These are phyloP conservation scores for Saccharomycopsis crataegensis DNA, from an alignment of 1,139 yeast species.

Conservation along the genomic window DNA sequence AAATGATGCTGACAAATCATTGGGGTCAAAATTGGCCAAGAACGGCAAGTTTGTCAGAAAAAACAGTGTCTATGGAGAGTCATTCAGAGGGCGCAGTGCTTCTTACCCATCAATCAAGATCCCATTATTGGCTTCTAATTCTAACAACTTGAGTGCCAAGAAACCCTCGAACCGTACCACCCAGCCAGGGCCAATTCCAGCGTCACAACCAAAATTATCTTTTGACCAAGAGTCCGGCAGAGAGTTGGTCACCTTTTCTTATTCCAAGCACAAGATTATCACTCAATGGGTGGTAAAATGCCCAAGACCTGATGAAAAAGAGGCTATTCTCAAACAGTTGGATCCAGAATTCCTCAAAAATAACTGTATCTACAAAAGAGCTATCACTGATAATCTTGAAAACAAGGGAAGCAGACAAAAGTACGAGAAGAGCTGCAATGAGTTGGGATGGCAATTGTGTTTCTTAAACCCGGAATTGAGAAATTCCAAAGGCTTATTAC, in stretches of 20 bases:
- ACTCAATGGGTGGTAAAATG: constrained; percentile 24
- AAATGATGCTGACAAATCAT: neutral
- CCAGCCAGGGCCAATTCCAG: constrained; percentile 29
- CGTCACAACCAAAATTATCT: constrained; percentile 24
- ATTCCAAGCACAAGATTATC: constrained; percentile 26
- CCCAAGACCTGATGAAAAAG: constrained; percentile 20
- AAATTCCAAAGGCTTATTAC: constrained; percentile 37
- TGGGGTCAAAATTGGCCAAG: neutral
- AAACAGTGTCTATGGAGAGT: neutral
- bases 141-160: constrained; percentile 1
- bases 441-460: constrained; percentile 39
- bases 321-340: constrained; percentile 20
- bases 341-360: constrained; percentile 29
- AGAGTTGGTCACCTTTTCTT: constrained; percentile 25
- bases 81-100: neutral
- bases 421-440: constrained; percentile 40
- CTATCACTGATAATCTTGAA: constrained; percentile 22
- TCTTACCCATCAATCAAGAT: constrained; percentile 2
- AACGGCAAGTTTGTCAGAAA: neutral
- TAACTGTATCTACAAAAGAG: constrained; percentile 34
- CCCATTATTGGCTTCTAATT: constrained; percentile 1
- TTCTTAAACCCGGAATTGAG: constrained; percentile 34
- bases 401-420: constrained; percentile 38
- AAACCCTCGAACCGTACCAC: constrained; percentile 13
- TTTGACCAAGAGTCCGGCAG: constrained; percentile 24